phyloP scores from a whole-genome alignment of 176 grass and related monocot genomes.

The Lolium perenne region DNA sequence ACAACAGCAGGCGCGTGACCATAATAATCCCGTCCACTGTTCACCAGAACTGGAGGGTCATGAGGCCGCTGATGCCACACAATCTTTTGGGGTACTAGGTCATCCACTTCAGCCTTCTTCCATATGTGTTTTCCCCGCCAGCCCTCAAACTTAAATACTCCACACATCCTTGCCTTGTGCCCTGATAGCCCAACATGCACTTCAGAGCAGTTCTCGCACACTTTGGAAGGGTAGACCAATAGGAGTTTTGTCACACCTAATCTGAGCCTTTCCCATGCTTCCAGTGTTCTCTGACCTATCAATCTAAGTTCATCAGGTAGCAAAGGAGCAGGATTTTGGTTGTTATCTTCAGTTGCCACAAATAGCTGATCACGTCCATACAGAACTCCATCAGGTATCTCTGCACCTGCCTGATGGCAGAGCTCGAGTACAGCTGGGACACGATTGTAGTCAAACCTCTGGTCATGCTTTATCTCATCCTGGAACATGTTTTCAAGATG shows the following conservation, averaged over 20 bases:
- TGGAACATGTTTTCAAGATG: constrained; percentile 73
- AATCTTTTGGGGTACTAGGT: constrained; percentile 74
- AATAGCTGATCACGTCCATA: constrained; percentile 16
- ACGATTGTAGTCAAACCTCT: constrained; percentile 73
- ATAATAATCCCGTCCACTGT: constrained; percentile 66
- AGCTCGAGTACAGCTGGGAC: constrained; percentile 84
- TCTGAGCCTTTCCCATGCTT: constrained; percentile 87
- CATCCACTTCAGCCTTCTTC: constrained; percentile 78
- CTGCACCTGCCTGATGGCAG: constrained; percentile 84
- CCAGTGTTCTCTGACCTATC: constrained; percentile 70
- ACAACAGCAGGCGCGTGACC: constrained; percentile 88
- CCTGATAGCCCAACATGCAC: constrained; percentile 79
- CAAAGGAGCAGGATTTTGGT: constrained; percentile 25
- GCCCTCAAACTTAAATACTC: constrained; percentile 77
- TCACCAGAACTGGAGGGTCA: constrained; percentile 71
- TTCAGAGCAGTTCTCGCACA: constrained; percentile 82
- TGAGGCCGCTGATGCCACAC: constrained; percentile 88
- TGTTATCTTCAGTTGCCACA: not conserved
- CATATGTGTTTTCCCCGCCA: constrained; percentile 86
- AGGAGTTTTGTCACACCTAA: constrained; percentile 77
- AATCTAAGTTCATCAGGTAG: constrained; percentile 50
- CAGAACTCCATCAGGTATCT: constrained; percentile 49
- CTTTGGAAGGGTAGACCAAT: constrained; percentile 85
- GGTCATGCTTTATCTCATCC: constrained; percentile 78
- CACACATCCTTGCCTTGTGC: constrained; percentile 87